These are phyloP conservation scores for Tolypocladium cylindrosporum DNA, from an alignment of 2,329 filamentous ascomycete genomes.

Conservation along the genomic window DNA sequence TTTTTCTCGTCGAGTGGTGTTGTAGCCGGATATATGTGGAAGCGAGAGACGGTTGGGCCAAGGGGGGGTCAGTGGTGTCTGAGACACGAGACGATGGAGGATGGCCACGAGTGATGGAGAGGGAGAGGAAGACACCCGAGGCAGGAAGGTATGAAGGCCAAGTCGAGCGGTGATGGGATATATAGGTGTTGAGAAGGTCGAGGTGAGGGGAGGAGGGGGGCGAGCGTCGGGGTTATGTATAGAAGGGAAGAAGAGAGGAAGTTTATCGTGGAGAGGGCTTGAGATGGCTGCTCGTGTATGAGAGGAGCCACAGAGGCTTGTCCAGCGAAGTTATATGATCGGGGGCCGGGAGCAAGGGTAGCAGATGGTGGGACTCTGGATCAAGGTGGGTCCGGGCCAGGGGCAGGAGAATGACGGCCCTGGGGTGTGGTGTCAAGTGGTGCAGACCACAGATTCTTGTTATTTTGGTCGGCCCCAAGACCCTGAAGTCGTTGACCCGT, in stretches of 20 bases:
- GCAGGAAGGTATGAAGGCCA: neutral
- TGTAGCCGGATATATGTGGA: neutral
- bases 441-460: constrained; percentile 3
- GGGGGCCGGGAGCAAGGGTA: constrained; percentile 6
- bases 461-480: constrained; percentile 5
- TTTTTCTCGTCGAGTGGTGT: constrained; percentile 1
- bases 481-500: constrained; percentile 1
- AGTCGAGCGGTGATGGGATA: neutral
- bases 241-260: neutral
- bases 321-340: constrained; percentile 5
- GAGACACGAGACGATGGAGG: constrained; percentile 2
- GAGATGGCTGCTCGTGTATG: neutral
- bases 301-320: constrained; percentile 2
- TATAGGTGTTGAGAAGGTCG: neutral
- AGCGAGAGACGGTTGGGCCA: neutral
- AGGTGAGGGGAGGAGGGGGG: neutral
- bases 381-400: constrained; percentile 6
- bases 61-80: constrained; percentile 2
- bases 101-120: neutral
- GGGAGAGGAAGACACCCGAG: neutral
- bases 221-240: constrained; percentile 3
- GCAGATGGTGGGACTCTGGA: constrained; percentile 3
- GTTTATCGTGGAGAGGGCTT: neutral
- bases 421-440: constrained; percentile 5
- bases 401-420: constrained; percentile 3